A percentile compares a stretch with the other conserved stretches of the same genome.
Conservation (phyloP, 2,329 filamentous ascomycete genomes). For the Colletotrichum sp. region DNA sequence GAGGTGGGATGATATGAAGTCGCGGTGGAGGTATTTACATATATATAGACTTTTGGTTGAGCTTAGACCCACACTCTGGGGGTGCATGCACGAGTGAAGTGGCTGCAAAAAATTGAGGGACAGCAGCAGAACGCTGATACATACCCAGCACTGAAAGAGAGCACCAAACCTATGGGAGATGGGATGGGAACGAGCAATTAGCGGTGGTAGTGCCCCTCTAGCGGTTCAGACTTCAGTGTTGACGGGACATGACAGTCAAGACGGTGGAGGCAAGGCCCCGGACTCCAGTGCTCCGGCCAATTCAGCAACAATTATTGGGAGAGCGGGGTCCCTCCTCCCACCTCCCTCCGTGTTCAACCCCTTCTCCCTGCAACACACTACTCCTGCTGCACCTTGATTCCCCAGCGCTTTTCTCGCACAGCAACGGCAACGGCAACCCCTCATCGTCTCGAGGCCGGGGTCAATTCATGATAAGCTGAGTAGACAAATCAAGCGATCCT, state of each 20-base stretch:
- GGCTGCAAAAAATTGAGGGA: neutral
- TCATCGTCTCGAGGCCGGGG: neutral
- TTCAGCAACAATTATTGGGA: neutral
- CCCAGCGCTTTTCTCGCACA: neutral
- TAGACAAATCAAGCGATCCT: neutral
- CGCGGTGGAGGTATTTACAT: slow-evolving; percentile 13
- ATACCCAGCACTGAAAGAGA: neutral
- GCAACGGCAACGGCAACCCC: neutral
- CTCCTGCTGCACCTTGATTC: neutral
- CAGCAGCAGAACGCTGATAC: neutral
- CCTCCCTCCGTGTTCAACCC: neutral
- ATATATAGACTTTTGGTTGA: slow-evolving; percentile 12
- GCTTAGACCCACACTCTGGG: slow-evolving; percentile 5
- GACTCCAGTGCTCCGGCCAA: neutral
- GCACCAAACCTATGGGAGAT: neutral
- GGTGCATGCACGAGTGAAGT: neutral
- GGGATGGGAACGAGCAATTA: neutral
- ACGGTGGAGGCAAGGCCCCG: neutral
- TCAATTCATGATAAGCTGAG: neutral
- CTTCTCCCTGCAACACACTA: neutral
- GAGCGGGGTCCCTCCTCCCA: neutral
- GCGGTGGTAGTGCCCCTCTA: neutral
- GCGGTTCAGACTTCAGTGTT: neutral
- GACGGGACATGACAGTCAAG: neutral
- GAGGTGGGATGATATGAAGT: slow-evolving; percentile 5